Evolutionary conservation across 306 rosid genomes (phyloP).

Genomic region (Vigna radiata): DNA sequence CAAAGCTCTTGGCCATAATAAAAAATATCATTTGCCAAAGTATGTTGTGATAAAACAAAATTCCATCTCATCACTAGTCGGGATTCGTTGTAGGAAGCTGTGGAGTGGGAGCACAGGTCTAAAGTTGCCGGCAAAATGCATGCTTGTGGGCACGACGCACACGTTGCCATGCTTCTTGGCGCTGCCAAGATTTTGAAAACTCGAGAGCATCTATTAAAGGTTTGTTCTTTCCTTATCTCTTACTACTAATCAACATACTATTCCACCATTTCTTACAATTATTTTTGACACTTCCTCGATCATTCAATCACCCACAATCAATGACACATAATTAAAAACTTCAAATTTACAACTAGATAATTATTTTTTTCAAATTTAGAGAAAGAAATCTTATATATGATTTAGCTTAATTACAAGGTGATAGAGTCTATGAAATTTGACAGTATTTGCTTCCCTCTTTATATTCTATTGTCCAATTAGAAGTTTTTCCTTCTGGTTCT

Average conservation of each 20-base stretch:
- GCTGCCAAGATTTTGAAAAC: conserved; percentile 92
- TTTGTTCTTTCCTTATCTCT: conserved; percentile 9
- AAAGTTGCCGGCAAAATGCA: conserved; percentile 97
- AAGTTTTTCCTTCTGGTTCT: not conserved
- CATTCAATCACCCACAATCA: not conserved
- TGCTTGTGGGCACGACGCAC: conserved; percentile 99
- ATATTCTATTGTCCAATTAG: not conserved
- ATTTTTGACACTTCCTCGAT: not conserved
- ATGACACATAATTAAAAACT: not conserved
- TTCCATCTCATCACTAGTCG: not conserved
- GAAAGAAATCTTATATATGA: not conserved
- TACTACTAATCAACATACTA: not conserved
- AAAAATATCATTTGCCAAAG: not conserved
- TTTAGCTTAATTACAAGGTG: not conserved
- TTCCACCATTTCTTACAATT: not conserved
- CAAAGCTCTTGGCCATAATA: too few relatives aligned
- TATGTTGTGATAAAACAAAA: not conserved
- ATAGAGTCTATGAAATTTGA: not conserved
- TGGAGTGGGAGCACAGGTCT: conserved; percentile 89
- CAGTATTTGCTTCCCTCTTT: not conserved
- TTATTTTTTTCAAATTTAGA: not conserved
- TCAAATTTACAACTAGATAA: not conserved
- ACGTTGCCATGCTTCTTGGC: conserved; percentile 94
- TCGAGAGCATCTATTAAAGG: conserved; percentile 91
- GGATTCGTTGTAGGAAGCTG: conserved; percentile 63